Conservation (phyloP, 2,329 filamentous ascomycete species). For the Ophiosphaerella herpotricha region DNA sequence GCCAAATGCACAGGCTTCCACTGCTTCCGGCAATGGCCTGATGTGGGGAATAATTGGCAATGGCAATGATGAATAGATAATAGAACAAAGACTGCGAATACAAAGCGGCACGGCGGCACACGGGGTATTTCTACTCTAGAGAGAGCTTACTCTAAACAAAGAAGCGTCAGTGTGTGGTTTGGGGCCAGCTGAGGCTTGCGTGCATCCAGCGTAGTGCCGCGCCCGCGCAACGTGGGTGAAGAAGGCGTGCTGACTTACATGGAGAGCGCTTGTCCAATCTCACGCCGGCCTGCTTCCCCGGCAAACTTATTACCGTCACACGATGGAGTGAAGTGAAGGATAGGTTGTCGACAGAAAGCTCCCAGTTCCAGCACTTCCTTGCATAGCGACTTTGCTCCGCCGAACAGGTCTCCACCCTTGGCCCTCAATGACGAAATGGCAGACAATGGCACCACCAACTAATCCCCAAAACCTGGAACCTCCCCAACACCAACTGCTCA, state of each 20-base stretch:
- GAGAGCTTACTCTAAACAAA: slow-evolving; percentile 29
- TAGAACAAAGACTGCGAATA: too few relatives aligned
- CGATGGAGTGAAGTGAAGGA: too few relatives aligned
- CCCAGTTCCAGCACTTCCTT: slow-evolving; percentile 3
- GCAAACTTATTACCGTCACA: too few relatives aligned
- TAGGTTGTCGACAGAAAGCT: too few relatives aligned
- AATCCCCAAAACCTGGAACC: slow-evolving; percentile 29
- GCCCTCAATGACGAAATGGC: slow-evolving; percentile 28
- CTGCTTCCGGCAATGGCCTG: slow-evolving; percentile 37
- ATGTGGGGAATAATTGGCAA: slow-evolving; percentile 16
- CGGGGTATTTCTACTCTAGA: slow-evolving; percentile 14
- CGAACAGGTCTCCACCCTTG: slow-evolving; percentile 25
- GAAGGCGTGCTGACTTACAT: slow-evolving; percentile 29
- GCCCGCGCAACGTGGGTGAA: slow-evolving; percentile 21
- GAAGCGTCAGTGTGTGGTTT: slow-evolving; percentile 20
- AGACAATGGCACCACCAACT: slow-evolving; percentile 20
- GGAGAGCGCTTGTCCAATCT: slow-evolving; percentile 11
- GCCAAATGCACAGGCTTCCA: slow-evolving; percentile 19
- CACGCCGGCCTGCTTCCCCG: too few relatives aligned
- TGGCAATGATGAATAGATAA: slow-evolving; percentile 1
- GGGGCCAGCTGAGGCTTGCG: slow-evolving; percentile 22
- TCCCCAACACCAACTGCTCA: neutral
- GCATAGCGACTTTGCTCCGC: slow-evolving; percentile 26
- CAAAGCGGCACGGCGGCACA: too few relatives aligned
- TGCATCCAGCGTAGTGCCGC: slow-evolving; percentile 23